A percentile compares a stretch with the other conserved stretches of the same genome.
Conservation (phyloP, 1,284 basidiomycete genomes). For the Coniophora puteana region DNA sequence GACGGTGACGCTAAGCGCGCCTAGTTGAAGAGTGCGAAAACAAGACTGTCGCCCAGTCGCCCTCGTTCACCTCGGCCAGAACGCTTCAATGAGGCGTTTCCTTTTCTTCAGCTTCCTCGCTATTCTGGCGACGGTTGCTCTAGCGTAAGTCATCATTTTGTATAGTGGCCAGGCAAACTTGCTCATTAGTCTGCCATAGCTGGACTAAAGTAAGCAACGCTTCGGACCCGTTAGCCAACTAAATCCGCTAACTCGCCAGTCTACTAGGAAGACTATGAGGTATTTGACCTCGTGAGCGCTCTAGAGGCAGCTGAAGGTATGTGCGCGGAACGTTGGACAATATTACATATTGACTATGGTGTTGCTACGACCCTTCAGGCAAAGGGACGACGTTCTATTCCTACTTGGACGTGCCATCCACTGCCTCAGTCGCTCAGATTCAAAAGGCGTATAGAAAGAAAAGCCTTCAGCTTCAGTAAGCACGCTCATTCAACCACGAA, state of each 20-base stretch:
- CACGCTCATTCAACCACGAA: conserved; percentile 1
- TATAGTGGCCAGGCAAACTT: neutral
- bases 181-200: conserved; percentile 36
- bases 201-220: conserved; percentile 63
- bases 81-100: conserved; percentile 42
- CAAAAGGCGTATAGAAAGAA: conserved; percentile 86
- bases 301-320: conserved; percentile 80
- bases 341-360: neutral
- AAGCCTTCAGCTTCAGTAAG: conserved; percentile 84
- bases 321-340: conserved; percentile 9
- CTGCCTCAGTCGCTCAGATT: conserved; percentile 72
- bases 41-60: too few species aligned
- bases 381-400: conserved; percentile 91
- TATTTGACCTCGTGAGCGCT: conserved; percentile 90
- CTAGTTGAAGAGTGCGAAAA: too few species aligned
- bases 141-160: conserved; percentile 40
- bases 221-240: neutral
- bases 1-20: too few species aligned
- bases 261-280: conserved; percentile 84
- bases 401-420: conserved; percentile 70
- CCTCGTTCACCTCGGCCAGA: too few species aligned
- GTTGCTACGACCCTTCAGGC: conserved; percentile 35
- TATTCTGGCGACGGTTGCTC: conserved; percentile 37
- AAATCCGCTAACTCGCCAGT: conserved; percentile 5
- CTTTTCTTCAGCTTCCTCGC: conserved; percentile 37